phyloP scores from a whole-genome alignment of 495 filamentous ascomycete genomes.

The Sporormia fimetaria region DNA sequence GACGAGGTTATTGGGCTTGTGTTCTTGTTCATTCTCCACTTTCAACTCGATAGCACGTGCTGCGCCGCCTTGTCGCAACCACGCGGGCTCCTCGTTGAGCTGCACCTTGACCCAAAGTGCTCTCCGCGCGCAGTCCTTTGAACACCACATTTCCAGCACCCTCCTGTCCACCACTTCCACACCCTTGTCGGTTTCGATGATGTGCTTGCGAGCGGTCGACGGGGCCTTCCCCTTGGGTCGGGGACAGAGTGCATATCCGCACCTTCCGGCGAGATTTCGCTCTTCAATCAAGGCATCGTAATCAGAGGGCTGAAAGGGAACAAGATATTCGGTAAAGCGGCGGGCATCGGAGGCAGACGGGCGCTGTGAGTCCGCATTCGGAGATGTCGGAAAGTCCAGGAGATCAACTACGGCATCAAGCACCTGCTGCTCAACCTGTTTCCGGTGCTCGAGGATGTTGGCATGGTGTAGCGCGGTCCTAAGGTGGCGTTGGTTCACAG shows the following conservation, averaged over 20 bases:
- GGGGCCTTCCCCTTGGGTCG: constrained; percentile 40
- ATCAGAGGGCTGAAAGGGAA: constrained; percentile 69
- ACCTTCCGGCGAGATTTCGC: constrained; percentile 64
- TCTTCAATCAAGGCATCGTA: constrained; percentile 80
- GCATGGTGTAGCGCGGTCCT: constrained; percentile 70
- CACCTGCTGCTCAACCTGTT: constrained; percentile 59
- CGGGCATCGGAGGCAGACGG: constrained; percentile 47
- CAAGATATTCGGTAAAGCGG: constrained; percentile 47
- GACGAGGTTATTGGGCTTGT: constrained; percentile 8
- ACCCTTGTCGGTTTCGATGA: constrained; percentile 42
- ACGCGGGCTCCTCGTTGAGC: constrained; percentile 63
- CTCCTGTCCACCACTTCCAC: constrained; percentile 47
- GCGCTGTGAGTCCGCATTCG: constrained; percentile 43
- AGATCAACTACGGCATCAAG: constrained; percentile 59
- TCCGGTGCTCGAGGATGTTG: constrained; percentile 62
- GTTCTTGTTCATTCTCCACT: constrained; percentile 24
- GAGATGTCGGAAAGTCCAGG: constrained; percentile 44
- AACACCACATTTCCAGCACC: constrained; percentile 81
- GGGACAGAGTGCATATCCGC: constrained; percentile 74
- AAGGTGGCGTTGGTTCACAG: constrained; percentile 42
- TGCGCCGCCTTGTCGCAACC: constrained; percentile 43
- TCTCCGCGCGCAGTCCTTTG: constrained; percentile 59
- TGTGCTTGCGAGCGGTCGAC: constrained; percentile 37
- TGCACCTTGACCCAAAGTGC: constrained; percentile 81
- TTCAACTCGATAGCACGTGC: constrained; percentile 23